Conservation (phyloP, 345 rosid genomes). For the Eucalyptus pumila region DNA sequence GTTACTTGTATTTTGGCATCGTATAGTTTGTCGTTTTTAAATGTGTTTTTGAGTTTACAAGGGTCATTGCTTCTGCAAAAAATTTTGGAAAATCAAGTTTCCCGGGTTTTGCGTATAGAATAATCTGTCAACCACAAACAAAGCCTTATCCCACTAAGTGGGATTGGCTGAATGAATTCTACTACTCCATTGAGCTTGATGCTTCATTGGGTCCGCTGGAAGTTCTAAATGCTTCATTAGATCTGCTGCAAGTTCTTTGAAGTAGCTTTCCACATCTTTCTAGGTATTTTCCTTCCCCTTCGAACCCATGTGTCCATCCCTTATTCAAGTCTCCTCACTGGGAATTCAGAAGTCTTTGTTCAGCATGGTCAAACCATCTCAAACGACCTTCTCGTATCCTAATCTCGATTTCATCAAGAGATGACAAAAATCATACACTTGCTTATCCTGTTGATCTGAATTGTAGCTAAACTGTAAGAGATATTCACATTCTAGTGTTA, state of each 20-base stretch:
- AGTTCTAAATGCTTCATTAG: background rate
- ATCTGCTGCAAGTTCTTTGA: background rate
- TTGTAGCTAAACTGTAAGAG: background rate
- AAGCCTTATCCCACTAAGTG: background rate
- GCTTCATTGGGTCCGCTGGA: background rate
- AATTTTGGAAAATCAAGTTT: background rate
- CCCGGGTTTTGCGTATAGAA: background rate
- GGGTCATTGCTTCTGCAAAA: background rate
- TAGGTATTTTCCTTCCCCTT: background rate
- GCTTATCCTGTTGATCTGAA: background rate
- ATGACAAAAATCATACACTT: background rate
- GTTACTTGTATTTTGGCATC: background rate
- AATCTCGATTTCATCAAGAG: background rate
- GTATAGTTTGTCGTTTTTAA: background rate
- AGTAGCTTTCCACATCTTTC: background rate
- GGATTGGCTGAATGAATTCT: background rate
- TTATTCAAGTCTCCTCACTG: background rate
- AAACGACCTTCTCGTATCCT: background rate
- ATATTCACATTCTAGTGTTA: background rate
- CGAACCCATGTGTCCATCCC: conserved; percentile 36
- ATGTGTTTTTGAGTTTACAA: background rate
- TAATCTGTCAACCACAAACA: background rate
- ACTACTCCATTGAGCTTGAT: background rate
- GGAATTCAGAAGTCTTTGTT: background rate
- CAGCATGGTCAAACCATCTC: background rate